Evolutionary conservation across 2,329 filamentous ascomycete genomes (phyloP).

Genomic region (Stagonosporopsis cucurbitacearum): DNA sequence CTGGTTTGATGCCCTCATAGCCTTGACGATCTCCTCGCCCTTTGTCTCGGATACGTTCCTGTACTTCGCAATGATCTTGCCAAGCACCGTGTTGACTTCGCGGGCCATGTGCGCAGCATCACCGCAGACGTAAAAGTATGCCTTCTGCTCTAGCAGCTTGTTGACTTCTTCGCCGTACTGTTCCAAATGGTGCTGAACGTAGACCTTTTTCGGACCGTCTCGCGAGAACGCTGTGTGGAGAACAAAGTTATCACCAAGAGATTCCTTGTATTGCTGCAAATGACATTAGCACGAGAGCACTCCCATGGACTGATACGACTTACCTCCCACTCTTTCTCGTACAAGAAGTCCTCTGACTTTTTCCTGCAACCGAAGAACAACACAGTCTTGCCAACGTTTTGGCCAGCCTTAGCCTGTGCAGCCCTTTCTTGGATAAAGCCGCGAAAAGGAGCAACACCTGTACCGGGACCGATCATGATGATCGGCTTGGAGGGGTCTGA

Average conservation of each 20-base stretch:
- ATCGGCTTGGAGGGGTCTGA: constrained; percentile 93
- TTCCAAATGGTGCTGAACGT: constrained; percentile 91
- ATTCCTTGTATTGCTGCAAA: constrained; percentile 77
- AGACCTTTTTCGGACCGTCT: constrained; percentile 85
- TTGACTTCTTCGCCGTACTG: constrained; percentile 85
- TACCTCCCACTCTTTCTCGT: constrained; percentile 91
- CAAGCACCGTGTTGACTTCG: constrained; percentile 87
- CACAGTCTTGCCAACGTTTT: constrained; percentile 83
- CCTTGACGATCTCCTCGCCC: constrained; percentile 95
- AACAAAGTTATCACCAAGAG: constrained; percentile 86
- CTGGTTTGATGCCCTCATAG: constrained; percentile 91
- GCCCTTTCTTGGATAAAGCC: constrained; percentile 94
- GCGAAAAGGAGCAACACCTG: constrained; percentile 94
- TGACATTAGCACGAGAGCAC: constrained; percentile 20
- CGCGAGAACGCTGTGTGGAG: constrained; percentile 96
- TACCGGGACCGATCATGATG: constrained; percentile 95
- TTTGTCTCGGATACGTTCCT: constrained; percentile 82
- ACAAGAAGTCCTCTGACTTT: constrained; percentile 87
- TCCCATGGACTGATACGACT: constrained; percentile 46
- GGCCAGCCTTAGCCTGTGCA: constrained; percentile 78
- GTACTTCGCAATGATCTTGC: constrained; percentile 84
- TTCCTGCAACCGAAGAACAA: constrained; percentile 97
- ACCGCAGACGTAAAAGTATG: constrained; percentile 97
- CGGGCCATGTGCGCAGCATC: constrained; percentile 97
- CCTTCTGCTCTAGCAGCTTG: constrained; percentile 82